phyloP scores from a whole-genome alignment of 2,329 filamentous ascomycete genomes.

The Aspergillus pseudoterreus region DNA sequence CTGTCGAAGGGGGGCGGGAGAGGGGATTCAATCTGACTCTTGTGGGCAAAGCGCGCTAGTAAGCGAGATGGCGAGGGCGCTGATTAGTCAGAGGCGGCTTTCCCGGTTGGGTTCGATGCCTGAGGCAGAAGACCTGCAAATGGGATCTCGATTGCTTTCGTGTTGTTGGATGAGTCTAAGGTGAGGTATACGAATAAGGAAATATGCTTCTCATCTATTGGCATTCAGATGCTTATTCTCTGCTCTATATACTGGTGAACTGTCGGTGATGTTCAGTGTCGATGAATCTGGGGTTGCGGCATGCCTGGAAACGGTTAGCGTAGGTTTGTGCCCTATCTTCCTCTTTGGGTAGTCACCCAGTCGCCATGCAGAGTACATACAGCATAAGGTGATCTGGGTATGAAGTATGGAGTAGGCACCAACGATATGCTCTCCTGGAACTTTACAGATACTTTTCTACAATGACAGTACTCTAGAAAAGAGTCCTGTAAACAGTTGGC shows the following conservation, averaged over 20 bases:
- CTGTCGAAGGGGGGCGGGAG: conserved; percentile 8
- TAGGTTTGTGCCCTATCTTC: conserved; percentile 20
- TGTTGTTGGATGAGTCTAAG: not conserved
- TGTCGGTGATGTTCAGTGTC: too few relatives aligned
- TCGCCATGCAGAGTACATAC: too few relatives aligned
- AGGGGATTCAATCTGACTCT: conserved; percentile 13
- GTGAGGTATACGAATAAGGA: too few relatives aligned
- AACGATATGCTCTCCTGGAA: too few relatives aligned
- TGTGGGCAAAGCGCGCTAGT: conserved; percentile 19
- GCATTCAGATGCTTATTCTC: too few relatives aligned
- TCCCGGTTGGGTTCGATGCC: conserved; percentile 6
- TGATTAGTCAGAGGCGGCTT: not conserved
- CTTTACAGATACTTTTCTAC: too few relatives aligned
- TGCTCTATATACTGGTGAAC: too few relatives aligned
- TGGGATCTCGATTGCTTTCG: not conserved
- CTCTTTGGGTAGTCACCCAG: not conserved
- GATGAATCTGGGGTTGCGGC: not conserved
- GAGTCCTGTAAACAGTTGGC: too few relatives aligned
- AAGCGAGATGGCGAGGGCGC: conserved; percentile 18
- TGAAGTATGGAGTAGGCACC: too few relatives aligned
- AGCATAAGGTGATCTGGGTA: too few relatives aligned
- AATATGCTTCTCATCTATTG: too few relatives aligned
- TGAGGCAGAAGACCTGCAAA: conserved; percentile 9
- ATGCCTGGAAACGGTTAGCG: conserved; percentile 10
- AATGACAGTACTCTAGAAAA: too few relatives aligned